Percentiles rank a stretch among this genome's conserved stretches.
phyloP scores from a whole-genome alignment of 495 filamentous ascomycete genomes.

The Podospora australis region DNA sequence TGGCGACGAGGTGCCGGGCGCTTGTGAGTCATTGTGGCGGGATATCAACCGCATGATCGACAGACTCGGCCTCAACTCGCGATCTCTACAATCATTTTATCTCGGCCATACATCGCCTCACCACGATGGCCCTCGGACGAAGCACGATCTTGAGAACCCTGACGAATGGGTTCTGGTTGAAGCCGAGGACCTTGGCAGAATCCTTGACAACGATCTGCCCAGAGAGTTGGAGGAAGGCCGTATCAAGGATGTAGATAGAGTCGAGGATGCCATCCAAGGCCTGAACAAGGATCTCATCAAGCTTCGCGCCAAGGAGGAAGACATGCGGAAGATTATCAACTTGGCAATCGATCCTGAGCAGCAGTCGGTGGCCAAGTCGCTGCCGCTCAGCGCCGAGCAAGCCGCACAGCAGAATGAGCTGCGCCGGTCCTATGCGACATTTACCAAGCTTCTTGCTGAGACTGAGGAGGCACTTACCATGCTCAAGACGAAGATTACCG shows the following conservation, averaged over 20 bases:
- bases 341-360: constrained; percentile 57
- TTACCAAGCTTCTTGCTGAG: constrained; percentile 68
- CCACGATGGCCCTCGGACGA: constrained; percentile 41
- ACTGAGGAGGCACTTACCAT: constrained; percentile 75
- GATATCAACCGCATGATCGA: constrained; percentile 98
- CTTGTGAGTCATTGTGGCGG: constrained; percentile 69
- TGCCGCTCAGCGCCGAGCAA: constrained; percentile 78
- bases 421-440: constrained; percentile 57
- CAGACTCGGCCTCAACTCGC: constrained; percentile 79
- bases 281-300: constrained; percentile 59
- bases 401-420: constrained; percentile 75
- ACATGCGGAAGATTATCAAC: constrained; percentile 64
- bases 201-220: constrained; percentile 50
- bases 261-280: constrained; percentile 53
- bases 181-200: constrained; percentile 52
- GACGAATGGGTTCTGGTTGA: constrained; percentile 68
- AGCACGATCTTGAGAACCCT: constrained; percentile 54
- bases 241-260: constrained; percentile 56
- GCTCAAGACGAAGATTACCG: constrained; percentile 71
- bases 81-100: constrained; percentile 65
- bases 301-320: constrained; percentile 62
- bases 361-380: constrained; percentile 49
- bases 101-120: constrained; percentile 51
- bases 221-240: constrained; percentile 57
- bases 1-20: constrained; percentile 46